Evolutionary conservation across 163 green algal genomes (phyloP).

Genomic region (Scenedesmus sp.): DNA sequence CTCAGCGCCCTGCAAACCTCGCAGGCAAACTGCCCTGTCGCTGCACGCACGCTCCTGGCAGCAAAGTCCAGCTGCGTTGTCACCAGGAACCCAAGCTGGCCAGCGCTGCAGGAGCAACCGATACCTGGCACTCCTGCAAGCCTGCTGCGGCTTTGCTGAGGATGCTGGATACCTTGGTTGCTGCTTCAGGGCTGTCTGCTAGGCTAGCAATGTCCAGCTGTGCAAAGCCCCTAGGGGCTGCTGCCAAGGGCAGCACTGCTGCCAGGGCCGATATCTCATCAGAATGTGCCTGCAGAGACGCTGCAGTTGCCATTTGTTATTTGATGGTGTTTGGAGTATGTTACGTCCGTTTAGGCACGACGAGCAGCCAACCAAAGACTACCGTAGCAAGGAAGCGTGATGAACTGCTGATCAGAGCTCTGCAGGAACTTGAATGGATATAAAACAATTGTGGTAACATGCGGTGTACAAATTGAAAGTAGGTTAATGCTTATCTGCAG

Average conservation of each 20-base stretch:
- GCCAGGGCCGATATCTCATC: constrained; percentile 25
- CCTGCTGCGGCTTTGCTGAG: constrained; percentile 37
- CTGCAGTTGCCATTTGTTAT: constrained; percentile 35
- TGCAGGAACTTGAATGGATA: not conserved
- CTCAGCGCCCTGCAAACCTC: constrained; percentile 12
- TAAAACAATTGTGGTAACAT: not conserved
- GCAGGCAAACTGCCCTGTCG: constrained; percentile 28
- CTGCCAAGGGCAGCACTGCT: constrained; percentile 26
- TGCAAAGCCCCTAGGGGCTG: constrained; percentile 8
- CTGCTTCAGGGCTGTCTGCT: constrained; percentile 9
- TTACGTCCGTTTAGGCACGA: too few relatives aligned
- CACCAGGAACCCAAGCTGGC: constrained; percentile 1
- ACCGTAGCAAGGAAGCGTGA: not conserved
- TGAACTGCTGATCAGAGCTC: not conserved
- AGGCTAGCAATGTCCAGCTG: not conserved
- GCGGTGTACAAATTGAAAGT: not conserved
- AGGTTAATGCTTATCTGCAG: not conserved
- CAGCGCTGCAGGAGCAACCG: constrained; percentile 12
- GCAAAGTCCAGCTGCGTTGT: constrained; percentile 21
- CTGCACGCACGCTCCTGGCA: not conserved
- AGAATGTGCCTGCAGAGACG: constrained; percentile 11
- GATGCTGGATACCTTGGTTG: not conserved
- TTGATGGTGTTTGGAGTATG: too few relatives aligned
- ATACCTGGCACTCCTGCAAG: constrained; percentile 31
- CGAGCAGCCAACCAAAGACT: not conserved